Evolutionary conservation across 2,329 filamentous ascomycete species (phyloP).

Genomic region (Simplicillium aogashimaense): DNA sequence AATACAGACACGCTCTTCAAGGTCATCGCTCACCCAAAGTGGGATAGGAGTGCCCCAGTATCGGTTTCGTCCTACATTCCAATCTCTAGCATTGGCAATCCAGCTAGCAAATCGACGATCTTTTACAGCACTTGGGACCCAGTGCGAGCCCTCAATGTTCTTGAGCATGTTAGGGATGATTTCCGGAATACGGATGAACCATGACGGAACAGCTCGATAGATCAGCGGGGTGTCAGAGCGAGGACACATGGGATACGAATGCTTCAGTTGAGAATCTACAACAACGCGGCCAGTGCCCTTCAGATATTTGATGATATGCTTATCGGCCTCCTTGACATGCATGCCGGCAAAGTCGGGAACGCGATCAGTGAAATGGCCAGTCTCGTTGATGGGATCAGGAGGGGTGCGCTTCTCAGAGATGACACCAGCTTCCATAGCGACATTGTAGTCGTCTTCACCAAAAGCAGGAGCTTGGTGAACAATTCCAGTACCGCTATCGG

Average conservation of each 20-base stretch:
- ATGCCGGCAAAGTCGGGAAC: conserved; percentile 75
- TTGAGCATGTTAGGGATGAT: conserved; percentile 83
- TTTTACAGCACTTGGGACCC: conserved; percentile 86
- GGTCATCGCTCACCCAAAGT: conserved; percentile 83
- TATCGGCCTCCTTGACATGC: conserved; percentile 88
- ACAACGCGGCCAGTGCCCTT: conserved; percentile 68
- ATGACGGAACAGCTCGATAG: conserved; percentile 83
- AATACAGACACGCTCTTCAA: conserved; percentile 76
- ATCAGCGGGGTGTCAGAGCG: conserved; percentile 93
- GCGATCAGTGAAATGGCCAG: conserved; percentile 66
- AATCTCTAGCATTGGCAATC: conserved; percentile 85
- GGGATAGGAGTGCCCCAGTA: conserved; percentile 95
- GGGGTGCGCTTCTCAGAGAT: conserved; percentile 68
- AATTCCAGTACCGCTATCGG: conserved; percentile 84
- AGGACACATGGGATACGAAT: conserved; percentile 91
- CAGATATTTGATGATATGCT: conserved; percentile 82
- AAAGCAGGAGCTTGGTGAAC: conserved; percentile 92
- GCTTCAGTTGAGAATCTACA: conserved; percentile 77
- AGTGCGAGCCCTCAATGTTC: conserved; percentile 81
- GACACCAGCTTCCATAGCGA: conserved; percentile 66
- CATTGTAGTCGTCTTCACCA: conserved; percentile 91
- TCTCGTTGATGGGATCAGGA: conserved; percentile 86
- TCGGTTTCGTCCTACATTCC: conserved; percentile 88
- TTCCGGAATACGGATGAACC: conserved; percentile 84
- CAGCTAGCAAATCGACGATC: conserved; percentile 85